Percentiles rank a stretch among this genome's conserved stretches.
phyloP scores from a whole-genome alignment of 805 yeast species.

The Pichia sporocuriosa region DNA sequence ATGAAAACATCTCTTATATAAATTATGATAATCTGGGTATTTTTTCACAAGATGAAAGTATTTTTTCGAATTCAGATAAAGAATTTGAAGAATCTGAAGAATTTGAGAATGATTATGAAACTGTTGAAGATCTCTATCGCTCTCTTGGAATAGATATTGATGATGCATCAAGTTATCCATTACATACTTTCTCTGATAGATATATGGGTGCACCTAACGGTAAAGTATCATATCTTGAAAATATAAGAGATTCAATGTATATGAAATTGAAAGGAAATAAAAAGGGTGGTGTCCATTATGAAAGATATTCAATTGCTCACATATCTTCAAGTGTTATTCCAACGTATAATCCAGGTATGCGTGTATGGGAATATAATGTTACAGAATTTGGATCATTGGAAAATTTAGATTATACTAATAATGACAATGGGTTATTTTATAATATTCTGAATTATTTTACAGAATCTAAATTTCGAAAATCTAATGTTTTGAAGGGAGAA shows the following conservation, averaged over 20 bases:
- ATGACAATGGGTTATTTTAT: background rate
- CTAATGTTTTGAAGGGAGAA: constrained; percentile 22
- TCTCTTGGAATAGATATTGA: constrained; percentile 14
- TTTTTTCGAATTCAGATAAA: constrained; percentile 18
- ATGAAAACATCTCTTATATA: constrained; percentile 13
- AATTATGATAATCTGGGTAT: constrained; percentile 25
- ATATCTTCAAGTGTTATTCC: constrained; percentile 74
- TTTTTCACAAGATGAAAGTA: constrained; percentile 7
- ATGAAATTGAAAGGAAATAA: constrained; percentile 40
- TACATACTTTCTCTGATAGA: constrained; percentile 19
- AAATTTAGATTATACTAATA: background rate
- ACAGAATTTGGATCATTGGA: constrained; percentile 36
- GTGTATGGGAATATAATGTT: constrained; percentile 83
- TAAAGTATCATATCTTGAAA: constrained; percentile 58
- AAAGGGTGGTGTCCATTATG: constrained; percentile 39
- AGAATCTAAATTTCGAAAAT: background rate
- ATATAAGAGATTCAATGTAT: constrained; percentile 49
- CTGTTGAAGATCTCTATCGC: constrained; percentile 12
- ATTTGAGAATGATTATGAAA: constrained; percentile 9
- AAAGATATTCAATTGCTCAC: constrained; percentile 63
- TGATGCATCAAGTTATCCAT: constrained; percentile 17
- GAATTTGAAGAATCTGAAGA: constrained; percentile 20
- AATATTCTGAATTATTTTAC: background rate
- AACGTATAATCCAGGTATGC: constrained; percentile 74
- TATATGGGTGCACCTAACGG: constrained; percentile 63